A percentile compares a stretch with the other conserved stretches of the same genome.
These are phyloP conservation scores for Naganishia antarctica DNA, from an alignment of 768 basidiomycete species.

Conservation along the genomic window DNA sequence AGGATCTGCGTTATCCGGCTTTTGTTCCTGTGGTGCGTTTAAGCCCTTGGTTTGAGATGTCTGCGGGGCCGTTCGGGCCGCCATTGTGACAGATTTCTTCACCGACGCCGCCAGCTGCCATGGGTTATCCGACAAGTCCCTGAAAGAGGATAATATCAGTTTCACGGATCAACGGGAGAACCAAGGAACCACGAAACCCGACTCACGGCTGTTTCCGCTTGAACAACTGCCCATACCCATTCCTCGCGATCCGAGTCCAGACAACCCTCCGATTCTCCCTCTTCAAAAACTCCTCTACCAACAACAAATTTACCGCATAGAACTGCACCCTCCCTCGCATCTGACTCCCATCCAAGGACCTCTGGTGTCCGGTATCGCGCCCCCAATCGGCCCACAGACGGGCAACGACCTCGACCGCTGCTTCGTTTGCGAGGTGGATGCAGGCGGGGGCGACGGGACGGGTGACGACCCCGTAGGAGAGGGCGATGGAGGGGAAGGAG, in stretches of 20 bases:
- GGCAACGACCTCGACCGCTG: constrained; percentile 64
- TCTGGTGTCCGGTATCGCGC: constrained; percentile 53
- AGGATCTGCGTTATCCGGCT: not conserved
- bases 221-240: constrained; percentile 76
- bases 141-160: too few relatives aligned
- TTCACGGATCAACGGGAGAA: too few relatives aligned
- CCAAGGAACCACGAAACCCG: not conserved
- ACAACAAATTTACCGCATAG: constrained; percentile 68
- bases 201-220: constrained; percentile 52
- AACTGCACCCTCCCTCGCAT: constrained; percentile 58
- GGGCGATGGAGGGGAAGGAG: constrained; percentile 68
- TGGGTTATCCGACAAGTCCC: constrained; percentile 17
- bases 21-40: constrained; percentile 13
- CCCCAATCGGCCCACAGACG: constrained; percentile 85
- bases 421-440: constrained; percentile 66
- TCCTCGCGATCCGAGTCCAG: constrained; percentile 83
- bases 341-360: constrained; percentile 49
- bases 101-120: constrained; percentile 13
- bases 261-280: constrained; percentile 62
- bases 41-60: not conserved
- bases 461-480: constrained; percentile 78
- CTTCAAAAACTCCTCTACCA: constrained; percentile 63
- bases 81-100: not conserved
- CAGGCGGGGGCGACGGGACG: constrained; percentile 62
- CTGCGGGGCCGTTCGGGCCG: not conserved